Base-by-base conservation (phyloP, 371 early-diverging fungal genomes). In the Apophysomyces variabilis region DNA sequence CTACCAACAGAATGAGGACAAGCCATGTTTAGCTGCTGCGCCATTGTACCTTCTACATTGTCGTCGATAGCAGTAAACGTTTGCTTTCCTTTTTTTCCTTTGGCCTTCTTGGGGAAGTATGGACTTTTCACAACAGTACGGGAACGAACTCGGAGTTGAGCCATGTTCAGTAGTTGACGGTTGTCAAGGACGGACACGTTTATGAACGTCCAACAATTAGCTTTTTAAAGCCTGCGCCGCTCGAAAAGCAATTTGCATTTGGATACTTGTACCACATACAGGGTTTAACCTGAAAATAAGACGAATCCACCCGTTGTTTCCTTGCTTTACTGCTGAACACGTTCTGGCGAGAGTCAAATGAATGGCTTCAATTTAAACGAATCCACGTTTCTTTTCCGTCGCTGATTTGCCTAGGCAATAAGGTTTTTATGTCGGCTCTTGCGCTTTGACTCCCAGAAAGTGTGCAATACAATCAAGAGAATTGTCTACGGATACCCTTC, bases 31-130 rank as follows among this genome's bases (percentile, higher is more conserved):
- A 41, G 26, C 1, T 38, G 26, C 41, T 41, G 41, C 41, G 41
- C 41, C 11, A 35, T 39, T 58, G 35, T 63, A 67, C 75, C 57
- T 21, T 63, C 65, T 38, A 75, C 60, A 50, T 75, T 66, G 50
- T 75, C 75, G 64, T 75, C 75, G 21, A 64, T 66, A 16, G 67
- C 66, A 57, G 58, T 44, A 61, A 64, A 64, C 4, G 69, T 69
- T 38, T 69, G 69, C 16, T 41, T 35, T 21, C 60, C 44, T 16
- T 50, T 50, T 26, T 50, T 50, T 5, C 4, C 21, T 7, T 16
- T 50, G 21, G 16, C 21, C 32, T 16, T 26, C 54, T 50, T 50
- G 2, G 16, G 9, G 11, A 50, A 50, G 3, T 50, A 50, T 18
- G 54, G 54, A 21, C 54, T 50, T 50, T 50, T 50, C 21, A 18